phyloP scores from a whole-genome alignment of 1,284 basidiomycete species.

The Apiotrichum veenhuisii region DNA sequence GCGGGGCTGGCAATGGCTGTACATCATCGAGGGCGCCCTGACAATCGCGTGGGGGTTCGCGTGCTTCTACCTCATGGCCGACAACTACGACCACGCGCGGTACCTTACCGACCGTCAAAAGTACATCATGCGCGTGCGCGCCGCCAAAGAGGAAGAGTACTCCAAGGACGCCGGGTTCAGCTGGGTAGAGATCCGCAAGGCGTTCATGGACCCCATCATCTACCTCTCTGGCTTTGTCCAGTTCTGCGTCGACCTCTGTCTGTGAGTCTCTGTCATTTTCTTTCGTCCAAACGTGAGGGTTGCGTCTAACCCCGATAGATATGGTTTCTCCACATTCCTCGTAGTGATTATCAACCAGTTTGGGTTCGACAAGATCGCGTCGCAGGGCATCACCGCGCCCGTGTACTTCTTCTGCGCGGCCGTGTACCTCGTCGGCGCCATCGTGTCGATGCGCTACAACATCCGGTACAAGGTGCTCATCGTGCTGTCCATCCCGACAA shows the following conservation, averaged over 20 bases:
- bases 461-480: constrained; percentile 14
- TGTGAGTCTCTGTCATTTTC: neutral
- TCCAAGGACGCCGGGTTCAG: constrained; percentile 11
- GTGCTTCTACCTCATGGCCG: constrained; percentile 7
- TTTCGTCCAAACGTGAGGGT: too few species aligned
- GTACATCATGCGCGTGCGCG: constrained; percentile 10
- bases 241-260: constrained; percentile 29
- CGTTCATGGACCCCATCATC: constrained; percentile 16
- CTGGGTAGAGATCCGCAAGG: constrained; percentile 16
- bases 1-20: constrained; percentile 13
- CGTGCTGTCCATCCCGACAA: constrained; percentile 2
- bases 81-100: constrained; percentile 2
- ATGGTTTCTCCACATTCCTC: constrained; percentile 25
- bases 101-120: constrained; percentile 16
- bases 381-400: constrained; percentile 28
- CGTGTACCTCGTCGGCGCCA: constrained; percentile 19
- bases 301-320: neutral
- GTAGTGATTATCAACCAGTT: constrained; percentile 24
- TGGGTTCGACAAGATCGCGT: constrained; percentile 19
- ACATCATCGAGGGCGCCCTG: constrained; percentile 12
- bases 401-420: constrained; percentile 19
- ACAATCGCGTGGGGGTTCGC: constrained; percentile 6
- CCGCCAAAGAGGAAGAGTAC: constrained; percentile 10
- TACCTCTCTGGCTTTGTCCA: constrained; percentile 23
- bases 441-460: constrained; percentile 6